Base-by-base conservation (phyloP, 1,139 yeast species). In the Kurtzmaniella quercitrusa region DNA sequence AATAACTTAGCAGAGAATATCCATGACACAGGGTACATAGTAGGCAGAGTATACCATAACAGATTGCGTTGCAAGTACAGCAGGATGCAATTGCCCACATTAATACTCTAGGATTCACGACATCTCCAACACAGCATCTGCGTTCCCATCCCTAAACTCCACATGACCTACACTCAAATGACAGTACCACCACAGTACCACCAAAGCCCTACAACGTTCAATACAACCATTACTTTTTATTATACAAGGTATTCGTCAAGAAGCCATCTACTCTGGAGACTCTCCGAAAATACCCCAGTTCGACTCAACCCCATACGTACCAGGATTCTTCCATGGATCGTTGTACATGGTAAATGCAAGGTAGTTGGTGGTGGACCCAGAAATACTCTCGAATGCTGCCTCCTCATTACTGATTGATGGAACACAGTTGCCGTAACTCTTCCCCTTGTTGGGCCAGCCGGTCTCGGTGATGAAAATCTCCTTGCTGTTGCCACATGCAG, bases 401-500 rank as follows among this genome's bases (percentile, higher is more conserved):
- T 68, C 54, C 66, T 84, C 91, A 67, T 85, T 84, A 18, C 63
- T 63, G 47, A 68, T 56, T n/a, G 88, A 82, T 39, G 93, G 88
- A 45, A 84, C 82, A 58, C 89, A 85, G 49, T 65, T 71, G 62
- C 89, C 89, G 57, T 70, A 75, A 46, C 79, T 65, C 54, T 77
- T 68, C 63, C 93, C 93, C 56, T 75, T 62, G 40, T 85, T 78
- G 58, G 94, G 94, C 93, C 93, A 85, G 45, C 94, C 94, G 44
- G 89, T 76, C 68, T 85, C 94, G 42, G 86, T 79, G 55, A 85
- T 79, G 54, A 82, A 65, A 43, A 82, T 79, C 34, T 62, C 54
- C 66, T 85, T 83, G 11, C 21, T 55, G 55, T 78, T 75, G 55
- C 79, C 80, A 73, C 93, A 85, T 43, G 81, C 81, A 52, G 76